Evolutionary conservation across 1,284 basidiomycete species (phyloP), one percentile per base, ranked within the genome.

Genomic region (Kalmanozyma brasiliensis): DNA sequence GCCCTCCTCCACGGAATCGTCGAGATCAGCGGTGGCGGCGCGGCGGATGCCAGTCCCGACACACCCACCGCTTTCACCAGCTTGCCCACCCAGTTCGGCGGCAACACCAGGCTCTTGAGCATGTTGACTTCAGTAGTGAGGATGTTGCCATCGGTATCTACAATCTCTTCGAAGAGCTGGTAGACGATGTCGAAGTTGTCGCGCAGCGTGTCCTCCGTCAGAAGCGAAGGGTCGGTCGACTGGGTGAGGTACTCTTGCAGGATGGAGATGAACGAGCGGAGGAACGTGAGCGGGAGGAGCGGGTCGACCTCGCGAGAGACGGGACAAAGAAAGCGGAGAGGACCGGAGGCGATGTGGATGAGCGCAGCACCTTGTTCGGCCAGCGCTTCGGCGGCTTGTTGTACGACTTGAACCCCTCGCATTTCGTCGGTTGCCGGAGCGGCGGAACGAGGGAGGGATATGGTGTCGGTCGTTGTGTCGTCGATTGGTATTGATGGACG

Each of bases 281-380:
- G 83, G 81, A 96, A 97, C 0, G 92, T 87, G 79, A 97, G 93
- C 3, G 91, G 93, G 51, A 94, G 89, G 23, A 95, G 84, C 1
- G 94, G 93, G 79, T 97, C 94, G 75, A 90, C 92, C 79, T 92
- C 89, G 43, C 88, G 88, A 66, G 90, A 91, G 36, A 95, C 85
- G 22, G 92, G 92, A 72, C 89, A 91, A 23, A 95, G 82, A 60
- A 93, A 86, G 68, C 88, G 86, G 81, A 95, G 85, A 62, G 84
- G 91, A 51, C 89, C 89, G 68, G 87, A 87, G 77, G 88, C 85
- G 40, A 93, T 83, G 84, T 95, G 92, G 82, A 91, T 92, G 74
- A 90, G 91, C 32, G 89, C 90, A 9, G 77, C 76, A 14, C 77
- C 74, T 45, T 73, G 74, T 46, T 76, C 77, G 19, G 71, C 72